Conservation (phyloP, 148 eudicot species). For the Camellia sinensis region DNA sequence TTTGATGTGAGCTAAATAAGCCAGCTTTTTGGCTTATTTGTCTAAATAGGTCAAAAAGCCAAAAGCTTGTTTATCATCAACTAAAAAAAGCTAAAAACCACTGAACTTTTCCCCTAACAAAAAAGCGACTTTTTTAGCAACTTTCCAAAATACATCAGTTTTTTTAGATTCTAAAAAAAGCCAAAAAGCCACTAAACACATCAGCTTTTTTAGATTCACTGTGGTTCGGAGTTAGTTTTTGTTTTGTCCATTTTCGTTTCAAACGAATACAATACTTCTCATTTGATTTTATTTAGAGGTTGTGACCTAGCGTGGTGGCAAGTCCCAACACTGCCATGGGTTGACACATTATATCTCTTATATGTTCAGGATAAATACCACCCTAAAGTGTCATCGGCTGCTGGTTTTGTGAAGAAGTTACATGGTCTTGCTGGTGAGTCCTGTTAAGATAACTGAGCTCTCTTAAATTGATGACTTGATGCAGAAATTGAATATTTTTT, state of each 20-base stretch:
- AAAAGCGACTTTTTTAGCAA: too few relatives aligned
- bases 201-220: background rate
- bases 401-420: slow-evolving; percentile 51
- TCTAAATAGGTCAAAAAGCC: too few relatives aligned
- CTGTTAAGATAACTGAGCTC: background rate
- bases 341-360: background rate
- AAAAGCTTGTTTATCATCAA: too few relatives aligned
- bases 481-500: background rate
- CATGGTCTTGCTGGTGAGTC: slow-evolving; percentile 59
- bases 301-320: too few relatives aligned
- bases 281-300: background rate
- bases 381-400: slow-evolving; percentile 43
- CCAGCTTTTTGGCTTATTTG: too few relatives aligned
- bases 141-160: too few relatives aligned
- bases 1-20: too few relatives aligned
- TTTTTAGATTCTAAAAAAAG: too few relatives aligned
- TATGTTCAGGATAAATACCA: slow-evolving; percentile 41
- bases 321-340: too few relatives aligned
- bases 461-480: slow-evolving; percentile 8
- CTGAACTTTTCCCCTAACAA: too few relatives aligned
- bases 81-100: too few relatives aligned
- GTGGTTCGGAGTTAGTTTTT: background rate
- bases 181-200: too few relatives aligned
- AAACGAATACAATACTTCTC: background rate
- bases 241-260: background rate